Percentiles rank a stretch among this genome's conserved stretches.
phyloP scores from a whole-genome alignment of 371 early-diverging fungal species.

The Pancytospora philotis region DNA sequence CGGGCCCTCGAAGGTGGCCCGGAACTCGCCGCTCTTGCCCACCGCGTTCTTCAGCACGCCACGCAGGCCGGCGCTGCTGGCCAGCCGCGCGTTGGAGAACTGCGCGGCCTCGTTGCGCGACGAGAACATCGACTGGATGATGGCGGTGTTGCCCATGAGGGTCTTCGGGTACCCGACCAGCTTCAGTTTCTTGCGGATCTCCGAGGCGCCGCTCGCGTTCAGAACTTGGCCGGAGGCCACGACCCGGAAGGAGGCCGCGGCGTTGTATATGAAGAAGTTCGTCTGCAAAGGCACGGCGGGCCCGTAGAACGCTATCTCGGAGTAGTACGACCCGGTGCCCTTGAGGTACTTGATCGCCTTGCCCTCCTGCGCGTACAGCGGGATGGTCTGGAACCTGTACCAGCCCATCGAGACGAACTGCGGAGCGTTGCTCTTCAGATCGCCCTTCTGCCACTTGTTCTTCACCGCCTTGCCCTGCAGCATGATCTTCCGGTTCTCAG shows the following conservation, averaged over 20 bases:
- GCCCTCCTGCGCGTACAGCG: slow-evolving; percentile 75
- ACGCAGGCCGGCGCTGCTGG: slow-evolving; percentile 88
- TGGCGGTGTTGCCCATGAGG: slow-evolving; percentile 90
- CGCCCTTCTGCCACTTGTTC: slow-evolving; percentile 61
- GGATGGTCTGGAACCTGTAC: slow-evolving; percentile 88
- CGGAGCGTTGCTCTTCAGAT: slow-evolving; percentile 89
- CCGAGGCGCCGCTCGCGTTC: slow-evolving; percentile 73
- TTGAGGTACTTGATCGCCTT: slow-evolving; percentile 86
- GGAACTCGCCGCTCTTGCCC: slow-evolving; percentile 74
- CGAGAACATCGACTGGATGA: slow-evolving; percentile 96
- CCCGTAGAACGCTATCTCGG: slow-evolving; percentile 50
- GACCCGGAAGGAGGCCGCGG: slow-evolving; percentile 72
- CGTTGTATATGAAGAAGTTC: slow-evolving; percentile 79
- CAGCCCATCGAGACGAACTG: slow-evolving; percentile 80
- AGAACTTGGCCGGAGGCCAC: slow-evolving; percentile 79
- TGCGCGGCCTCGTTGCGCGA: slow-evolving; percentile 87
- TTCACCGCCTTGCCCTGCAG: slow-evolving; percentile 66
- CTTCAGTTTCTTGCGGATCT: slow-evolving; percentile 93
- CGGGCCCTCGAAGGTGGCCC: slow-evolving; percentile 96
- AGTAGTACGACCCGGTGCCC: slow-evolving; percentile 9
- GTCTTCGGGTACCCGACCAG: slow-evolving; percentile 82
- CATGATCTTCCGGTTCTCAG: slow-evolving; percentile 38
- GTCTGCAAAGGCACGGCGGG: slow-evolving; percentile 77
- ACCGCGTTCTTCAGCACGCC: slow-evolving; percentile 85
- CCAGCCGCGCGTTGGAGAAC: slow-evolving; percentile 84